Conservation (phyloP, 441 rosid genomes). For the Macaranga tanarius region DNA sequence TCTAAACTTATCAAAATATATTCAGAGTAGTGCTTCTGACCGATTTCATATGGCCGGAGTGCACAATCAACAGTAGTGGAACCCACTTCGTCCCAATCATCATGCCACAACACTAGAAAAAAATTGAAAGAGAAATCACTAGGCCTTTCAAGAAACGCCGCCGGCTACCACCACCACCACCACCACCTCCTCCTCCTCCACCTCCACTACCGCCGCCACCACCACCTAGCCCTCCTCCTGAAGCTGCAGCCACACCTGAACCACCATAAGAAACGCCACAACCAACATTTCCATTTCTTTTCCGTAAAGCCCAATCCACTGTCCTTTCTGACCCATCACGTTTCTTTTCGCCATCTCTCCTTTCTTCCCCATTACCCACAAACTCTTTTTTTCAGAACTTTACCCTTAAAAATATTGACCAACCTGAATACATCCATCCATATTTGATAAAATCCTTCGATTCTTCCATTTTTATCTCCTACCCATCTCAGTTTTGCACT, state of each 20-base stretch:
- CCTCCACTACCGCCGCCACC: constrained; percentile 18
- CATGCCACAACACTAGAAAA: too few species aligned
- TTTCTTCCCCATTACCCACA: constrained; percentile 78
- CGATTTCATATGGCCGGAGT: too few species aligned
- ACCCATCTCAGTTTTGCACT: constrained; percentile 59
- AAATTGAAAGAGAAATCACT: too few species aligned
- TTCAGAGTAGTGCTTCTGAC: too few species aligned
- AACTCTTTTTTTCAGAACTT: constrained; percentile 92
- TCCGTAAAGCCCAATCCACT: constrained; percentile 53
- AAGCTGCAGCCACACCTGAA: constrained; percentile 29
- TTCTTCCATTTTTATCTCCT: constrained; percentile 64
- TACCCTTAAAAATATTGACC: constrained; percentile 75
- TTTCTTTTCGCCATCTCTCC: constrained; percentile 66
- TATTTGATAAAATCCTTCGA: constrained; percentile 63
- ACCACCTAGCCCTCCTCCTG: constrained; percentile 22
- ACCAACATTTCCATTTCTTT: constrained; percentile 44
- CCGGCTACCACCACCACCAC: not conserved
- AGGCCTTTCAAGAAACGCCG: constrained; percentile 48
- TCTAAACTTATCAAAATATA: too few species aligned
- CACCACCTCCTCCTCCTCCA: not conserved
- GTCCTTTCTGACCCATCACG: constrained; percentile 75
- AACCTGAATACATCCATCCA: constrained; percentile 86
- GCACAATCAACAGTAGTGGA: too few species aligned
- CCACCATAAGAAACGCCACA: constrained; percentile 24
- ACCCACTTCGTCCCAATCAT: too few species aligned